Percentiles rank a stretch among this genome's conserved stretches.
phyloP scores from a whole-genome alignment of 129 eudicot genomes.

The Arctium lappa region DNA sequence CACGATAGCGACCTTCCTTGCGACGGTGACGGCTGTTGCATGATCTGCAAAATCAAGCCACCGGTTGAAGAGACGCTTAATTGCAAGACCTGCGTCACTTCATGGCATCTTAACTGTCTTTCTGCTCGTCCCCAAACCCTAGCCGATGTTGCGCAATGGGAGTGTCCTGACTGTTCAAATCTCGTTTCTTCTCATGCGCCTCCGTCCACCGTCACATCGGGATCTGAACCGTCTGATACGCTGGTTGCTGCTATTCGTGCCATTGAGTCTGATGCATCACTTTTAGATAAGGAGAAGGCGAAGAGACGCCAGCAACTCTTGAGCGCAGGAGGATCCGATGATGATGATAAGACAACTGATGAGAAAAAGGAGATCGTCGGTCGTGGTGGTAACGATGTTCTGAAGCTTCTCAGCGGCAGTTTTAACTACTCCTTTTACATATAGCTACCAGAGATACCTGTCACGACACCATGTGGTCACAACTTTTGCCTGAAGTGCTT shows the following conservation, averaged over 20 bases:
- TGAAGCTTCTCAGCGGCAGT: conserved; percentile 54
- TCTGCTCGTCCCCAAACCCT: conserved; percentile 48
- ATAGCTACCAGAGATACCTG: conserved; percentile 86
- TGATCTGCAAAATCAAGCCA: conserved; percentile 67
- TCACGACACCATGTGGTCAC: conserved; percentile 96
- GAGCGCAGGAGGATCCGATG: conserved; percentile 39
- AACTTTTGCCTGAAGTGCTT: conserved; percentile 93
- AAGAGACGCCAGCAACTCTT: conserved; percentile 52
- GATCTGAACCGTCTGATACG: conserved; percentile 26
- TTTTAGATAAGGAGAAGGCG: conserved; percentile 76
- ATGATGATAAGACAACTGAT: background rate
- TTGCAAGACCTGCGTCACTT: conserved; percentile 75
- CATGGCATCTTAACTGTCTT: conserved; percentile 85
- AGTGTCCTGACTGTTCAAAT: conserved; percentile 77
- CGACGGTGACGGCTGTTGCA: conserved; percentile 79
- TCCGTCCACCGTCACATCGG: conserved; percentile 14
- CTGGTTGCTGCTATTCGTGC: conserved; percentile 58
- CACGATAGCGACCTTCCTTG: conserved; percentile 59
- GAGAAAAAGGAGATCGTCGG: conserved; percentile 17
- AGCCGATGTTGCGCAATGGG: conserved; percentile 46
- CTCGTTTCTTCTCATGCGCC: conserved; percentile 30
- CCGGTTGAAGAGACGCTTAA: conserved; percentile 45
- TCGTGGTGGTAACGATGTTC: conserved; percentile 34
- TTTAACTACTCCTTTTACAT: conserved; percentile 73
- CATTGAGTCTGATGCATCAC: conserved; percentile 60